Base-by-base conservation (phyloP, 164 flowering plant genomes). In the Stephania japonica region DNA sequence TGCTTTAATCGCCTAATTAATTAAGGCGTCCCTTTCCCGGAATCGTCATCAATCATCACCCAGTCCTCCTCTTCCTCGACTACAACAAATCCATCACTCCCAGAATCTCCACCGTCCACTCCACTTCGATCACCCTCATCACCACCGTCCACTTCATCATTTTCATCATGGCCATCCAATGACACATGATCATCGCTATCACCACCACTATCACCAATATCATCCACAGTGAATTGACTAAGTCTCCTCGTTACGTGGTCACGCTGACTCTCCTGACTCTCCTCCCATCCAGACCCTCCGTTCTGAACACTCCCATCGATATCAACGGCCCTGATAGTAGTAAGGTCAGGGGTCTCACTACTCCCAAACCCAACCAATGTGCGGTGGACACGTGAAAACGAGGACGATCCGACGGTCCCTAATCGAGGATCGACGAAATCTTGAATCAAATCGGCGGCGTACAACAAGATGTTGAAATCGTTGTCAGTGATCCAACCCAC, bases 41-140 rank as follows among this genome's bases (percentile, higher is more conserved):
- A 67, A 1, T 38, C 47, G 5, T 38, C 47, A 41, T 38, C 69
- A 41, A 67, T 44, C 24, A 67, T 18, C 21, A 67, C 69, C 70
- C 70, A 67, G 21, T 42, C 70, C 1, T 42, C 50, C 26, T 19
- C 50, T 67, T 67, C 70, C 70, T 42, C 49, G 12, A 47, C 53
- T 32, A 32, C 2, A 2, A 32, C 38, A 32, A 32, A 32, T 32
- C 38, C 38, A 32, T 32, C 38, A 32, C 38, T 32, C 12, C 53
- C 53, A 1, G 4, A 12, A 47, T 9, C 53, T 7, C 13, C 53
- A 47, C 16, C 50, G 10, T 44, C 50, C 14, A 13, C 50, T 13
- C 50, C 12, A 44, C 14, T 13, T 44, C 7, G 50, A 44, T 44
- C 53, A 47, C 16, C 11, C 16, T 47, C 53, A 12, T 47, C 53